Percentiles rank a stretch among this genome's conserved stretches.
These are phyloP conservation scores for Moesziomyces sp. DNA, from an alignment of 1,284 basidiomycete genomes.

Conservation along the genomic window DNA sequence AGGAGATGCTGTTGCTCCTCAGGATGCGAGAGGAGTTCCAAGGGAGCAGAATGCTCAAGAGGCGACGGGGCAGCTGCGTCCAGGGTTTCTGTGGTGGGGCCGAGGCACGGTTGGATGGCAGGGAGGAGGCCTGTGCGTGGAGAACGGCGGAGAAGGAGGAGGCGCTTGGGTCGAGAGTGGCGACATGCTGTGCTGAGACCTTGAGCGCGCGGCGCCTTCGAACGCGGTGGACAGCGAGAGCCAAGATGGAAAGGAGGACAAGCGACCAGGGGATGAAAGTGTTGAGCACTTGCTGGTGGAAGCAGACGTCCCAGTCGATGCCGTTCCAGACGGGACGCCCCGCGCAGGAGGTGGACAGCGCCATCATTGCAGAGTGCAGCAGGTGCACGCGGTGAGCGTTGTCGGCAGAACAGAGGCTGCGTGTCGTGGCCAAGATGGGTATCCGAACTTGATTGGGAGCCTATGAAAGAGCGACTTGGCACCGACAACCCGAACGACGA, in stretches of 20 bases:
- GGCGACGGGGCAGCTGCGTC: slow-evolving; percentile 15
- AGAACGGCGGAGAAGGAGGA: slow-evolving; percentile 41
- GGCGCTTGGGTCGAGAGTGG: slow-evolving; percentile 51
- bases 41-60: slow-evolving; percentile 41
- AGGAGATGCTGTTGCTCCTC: slow-evolving; percentile 26
- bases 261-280: slow-evolving; percentile 34
- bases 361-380: slow-evolving; percentile 8
- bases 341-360: slow-evolving; percentile 16
- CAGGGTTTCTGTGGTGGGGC: neutral
- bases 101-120: neutral
- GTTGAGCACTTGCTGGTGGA: slow-evolving; percentile 47
- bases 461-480: slow-evolving; percentile 17
- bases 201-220: slow-evolving; percentile 30
- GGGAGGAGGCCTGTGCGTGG: slow-evolving; percentile 7
- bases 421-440: neutral
- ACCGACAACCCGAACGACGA: slow-evolving; percentile 31
- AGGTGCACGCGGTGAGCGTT: neutral
- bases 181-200: slow-evolving; percentile 45
- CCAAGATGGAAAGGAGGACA: slow-evolving; percentile 33
- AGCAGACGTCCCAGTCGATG: slow-evolving; percentile 48
- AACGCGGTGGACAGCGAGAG: slow-evolving; percentile 34
- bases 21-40: slow-evolving; percentile 53
- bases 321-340: slow-evolving; percentile 40
- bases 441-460: slow-evolving; percentile 5
- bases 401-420: neutral